Evolutionary conservation across 257 asterid species (phyloP), one percentile per base, ranked within the genome.

Genomic region (Przewalskia tangutica): DNA sequence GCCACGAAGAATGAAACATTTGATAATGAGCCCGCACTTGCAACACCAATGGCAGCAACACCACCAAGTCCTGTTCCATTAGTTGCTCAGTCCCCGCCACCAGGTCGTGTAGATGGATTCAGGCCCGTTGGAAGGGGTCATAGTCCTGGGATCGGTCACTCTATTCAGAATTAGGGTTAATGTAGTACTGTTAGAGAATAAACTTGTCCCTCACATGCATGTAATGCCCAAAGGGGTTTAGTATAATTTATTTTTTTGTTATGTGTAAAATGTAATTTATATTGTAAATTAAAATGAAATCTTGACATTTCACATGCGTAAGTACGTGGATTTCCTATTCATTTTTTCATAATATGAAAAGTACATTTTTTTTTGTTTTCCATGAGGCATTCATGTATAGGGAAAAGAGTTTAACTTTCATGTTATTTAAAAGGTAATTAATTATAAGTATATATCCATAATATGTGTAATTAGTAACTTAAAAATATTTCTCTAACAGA

Each of bases 91-190:
- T 36, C 88, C 4, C 70, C 88, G 0, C 71, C 91, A 0, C 84
- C 94, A 3, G 94, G 94, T 8, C 91, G 79, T 80, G 93, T 78
- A 11, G 82, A 78, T 20, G 70, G 67, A 46, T 78, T 78, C 2
- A 34, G 82, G 32, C 82, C 70, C 17, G 6, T 14, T n/a, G 36
- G 68, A 13, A 70, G 55, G 48, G 82, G 82, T 34, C 80, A 84
- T 83, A 89, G 92, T 83, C 92, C 90, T 0, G 92, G 91, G 46
- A 76, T 76, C 20, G 80, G 63, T 51, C 80, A 76, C 20, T 76
- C 80, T 51, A 46, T 76, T 76, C 73, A 65, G 7, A 14, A 65
- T 8, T 64, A 64, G 8, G 38, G 67, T 60, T 9, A 60, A 63
- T 63, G 70, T 34, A 32, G 36, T 0, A 7, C 7, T 16, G 60